Conservation (phyloP, 129 eudicot genomes). For the carrot (Daucus carota) region DNA sequence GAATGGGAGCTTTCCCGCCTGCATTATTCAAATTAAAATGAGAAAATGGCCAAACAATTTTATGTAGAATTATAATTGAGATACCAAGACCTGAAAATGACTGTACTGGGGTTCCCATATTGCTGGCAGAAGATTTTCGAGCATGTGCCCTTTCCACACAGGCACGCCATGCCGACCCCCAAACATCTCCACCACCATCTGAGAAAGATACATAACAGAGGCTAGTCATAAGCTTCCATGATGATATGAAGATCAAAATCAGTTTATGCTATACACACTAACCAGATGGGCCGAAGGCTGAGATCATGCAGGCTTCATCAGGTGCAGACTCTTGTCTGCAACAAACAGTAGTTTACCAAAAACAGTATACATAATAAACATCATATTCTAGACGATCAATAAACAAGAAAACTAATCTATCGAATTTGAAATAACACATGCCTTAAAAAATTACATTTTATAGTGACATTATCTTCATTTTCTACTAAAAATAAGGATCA, state of each 20-base stretch:
- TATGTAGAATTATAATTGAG: neutral
- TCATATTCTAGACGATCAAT: neutral
- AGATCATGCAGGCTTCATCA: constrained; percentile 90
- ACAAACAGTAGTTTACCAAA: constrained; percentile 6
- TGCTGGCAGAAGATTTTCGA: constrained; percentile 40
- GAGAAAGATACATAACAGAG: constrained; percentile 4
- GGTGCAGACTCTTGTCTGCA: constrained; percentile 87
- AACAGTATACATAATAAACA: neutral
- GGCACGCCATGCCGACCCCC: constrained; percentile 87
- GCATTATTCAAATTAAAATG: constrained; percentile 23
- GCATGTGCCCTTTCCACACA: constrained; percentile 65
- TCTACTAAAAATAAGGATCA: neutral
- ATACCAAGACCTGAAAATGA: constrained; percentile 39
- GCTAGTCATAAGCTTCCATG: constrained; percentile 3
- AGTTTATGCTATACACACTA: constrained; percentile 21
- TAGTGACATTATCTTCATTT: neutral
- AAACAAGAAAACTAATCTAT: neutral
- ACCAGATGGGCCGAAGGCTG: constrained; percentile 91
- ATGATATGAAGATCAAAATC: neutral
- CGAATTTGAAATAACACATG: neutral
- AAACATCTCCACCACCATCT: constrained; percentile 64
- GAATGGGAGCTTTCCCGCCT: constrained; percentile 48
- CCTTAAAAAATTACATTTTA: neutral
- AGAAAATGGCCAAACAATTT: constrained; percentile 13
- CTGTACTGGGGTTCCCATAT: constrained; percentile 46